Evolutionary conservation across 345 rosid genomes (phyloP), one percentile per base, ranked within the genome.

Genomic region (Cochlearia excelsa): DNA sequence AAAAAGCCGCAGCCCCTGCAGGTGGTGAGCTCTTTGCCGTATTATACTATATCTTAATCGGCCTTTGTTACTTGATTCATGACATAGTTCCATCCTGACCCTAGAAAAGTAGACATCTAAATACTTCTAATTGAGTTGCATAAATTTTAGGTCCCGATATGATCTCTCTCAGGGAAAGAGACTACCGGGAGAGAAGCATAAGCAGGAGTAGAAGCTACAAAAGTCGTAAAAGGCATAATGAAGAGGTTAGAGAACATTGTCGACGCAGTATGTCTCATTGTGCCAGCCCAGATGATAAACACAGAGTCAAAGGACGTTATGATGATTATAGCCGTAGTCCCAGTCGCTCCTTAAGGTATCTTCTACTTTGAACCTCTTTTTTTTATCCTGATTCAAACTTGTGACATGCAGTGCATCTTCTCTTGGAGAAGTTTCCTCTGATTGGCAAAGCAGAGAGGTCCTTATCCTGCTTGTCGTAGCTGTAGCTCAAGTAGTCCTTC

Each of bases 261-360:
- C 78, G 74, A 1, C 77, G 76, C 40, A 80, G 85, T 49, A 78
- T 80, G 80, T 82, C 85, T 61, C 77, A 75, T 51, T 82, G 85
- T 68, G 75, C 54, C 0, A 83, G 90, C 53, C 87, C 81, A 49
- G 78, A 73, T 57, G 65, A 62, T 38, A 82, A 55, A 77, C 77
- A 79, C 33, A 68, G 78, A 40, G 80, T 82, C 55, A 75, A 78
- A 77, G 69, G 76, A 30, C 84, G 73, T 10, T 69, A 78, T 77
- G 76, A 84, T 54, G 81, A 82, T 60, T 77, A 70, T n/a, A 69
- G 70, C n/a, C 77, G 66, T 3, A 75, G 85, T 60, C 51, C 9
- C 41, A 80, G 85, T 71, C 78, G 76, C 51, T 83, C 84, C 9
- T 57, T 75, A 48, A 83, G 85, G 88, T 83, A 27, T 56, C 66